These are phyloP conservation scores for Moringa oleifera DNA, from an alignment of 345 rosid genomes.

Conservation along the genomic window DNA sequence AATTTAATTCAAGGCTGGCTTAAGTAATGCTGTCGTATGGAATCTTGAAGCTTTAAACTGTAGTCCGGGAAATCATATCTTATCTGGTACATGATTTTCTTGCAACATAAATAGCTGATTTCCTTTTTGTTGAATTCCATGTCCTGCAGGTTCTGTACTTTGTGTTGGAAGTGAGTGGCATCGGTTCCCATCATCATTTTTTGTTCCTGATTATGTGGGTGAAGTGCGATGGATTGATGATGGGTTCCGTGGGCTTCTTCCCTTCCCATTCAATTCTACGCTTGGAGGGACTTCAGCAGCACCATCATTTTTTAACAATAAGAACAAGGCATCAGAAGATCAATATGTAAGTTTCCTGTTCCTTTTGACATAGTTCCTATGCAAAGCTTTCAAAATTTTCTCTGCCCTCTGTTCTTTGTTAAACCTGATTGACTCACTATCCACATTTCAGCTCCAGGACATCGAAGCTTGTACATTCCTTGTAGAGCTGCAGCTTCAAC, in stretches of 20 bases:
- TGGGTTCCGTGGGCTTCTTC: conserved; percentile 94
- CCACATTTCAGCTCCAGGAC: conserved; percentile 52
- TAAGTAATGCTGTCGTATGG: too few relatives aligned
- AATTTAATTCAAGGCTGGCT: too few relatives aligned
- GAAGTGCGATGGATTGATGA: conserved; percentile 92
- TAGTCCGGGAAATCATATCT: too few relatives aligned
- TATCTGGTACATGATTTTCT: too few relatives aligned
- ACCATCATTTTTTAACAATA: conserved; percentile 79
- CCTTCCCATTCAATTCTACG: conserved; percentile 76
- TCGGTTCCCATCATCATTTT: conserved; percentile 91
- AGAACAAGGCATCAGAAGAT: conserved; percentile 76
- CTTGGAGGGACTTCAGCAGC: conserved; percentile 92
- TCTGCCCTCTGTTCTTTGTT: background rate
- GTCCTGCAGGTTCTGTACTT: conserved; percentile 63
- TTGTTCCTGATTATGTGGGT: conserved; percentile 62
- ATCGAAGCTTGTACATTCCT: conserved; percentile 70
- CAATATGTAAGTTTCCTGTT: conserved; percentile 57
- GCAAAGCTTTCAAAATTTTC: conserved; percentile 1
- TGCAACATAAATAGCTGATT: too few relatives aligned
- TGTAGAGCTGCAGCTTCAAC: conserved; percentile 79
- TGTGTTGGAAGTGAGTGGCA: conserved; percentile 99
- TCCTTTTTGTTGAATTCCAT: conserved; percentile 1
- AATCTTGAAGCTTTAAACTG: too few relatives aligned
- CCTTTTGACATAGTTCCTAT: background rate
- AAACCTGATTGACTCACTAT: background rate